Conservation (phyloP, 2,329 filamentous ascomycete genomes). For the Claviceps maximensis region DNA sequence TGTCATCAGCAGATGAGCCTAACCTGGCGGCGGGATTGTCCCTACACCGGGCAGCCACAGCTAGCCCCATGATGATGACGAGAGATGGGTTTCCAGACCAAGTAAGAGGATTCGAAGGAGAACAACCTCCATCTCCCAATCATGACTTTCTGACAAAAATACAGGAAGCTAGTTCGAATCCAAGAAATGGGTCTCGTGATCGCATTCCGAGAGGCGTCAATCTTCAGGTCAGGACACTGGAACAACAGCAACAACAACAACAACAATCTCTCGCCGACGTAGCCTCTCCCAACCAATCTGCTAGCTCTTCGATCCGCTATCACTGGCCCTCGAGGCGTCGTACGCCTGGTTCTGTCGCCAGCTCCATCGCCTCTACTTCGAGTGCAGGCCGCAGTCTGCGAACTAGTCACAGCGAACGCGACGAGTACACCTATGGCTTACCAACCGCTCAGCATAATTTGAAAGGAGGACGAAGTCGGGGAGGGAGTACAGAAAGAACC, state of each 20-base stretch:
- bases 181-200: slow-evolving; percentile 59
- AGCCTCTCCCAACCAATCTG: slow-evolving; percentile 44
- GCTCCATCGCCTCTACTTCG: slow-evolving; percentile 43
- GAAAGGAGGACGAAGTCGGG: slow-evolving; percentile 40
- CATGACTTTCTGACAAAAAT: slow-evolving; percentile 50
- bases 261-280: slow-evolving; percentile 36
- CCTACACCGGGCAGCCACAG: slow-evolving; percentile 52
- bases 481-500: slow-evolving; percentile 35
- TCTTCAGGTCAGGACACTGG: slow-evolving; percentile 50
- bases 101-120: slow-evolving; percentile 17
- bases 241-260: too few species aligned
- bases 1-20: slow-evolving; percentile 27
- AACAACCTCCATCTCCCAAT: slow-evolving; percentile 47
- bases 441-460: slow-evolving; percentile 60
- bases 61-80: slow-evolving; percentile 54
- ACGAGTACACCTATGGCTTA: slow-evolving; percentile 77
- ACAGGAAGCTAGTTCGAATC: slow-evolving; percentile 40
- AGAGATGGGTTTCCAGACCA: slow-evolving; percentile 29
- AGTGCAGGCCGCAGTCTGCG: slow-evolving; percentile 38
- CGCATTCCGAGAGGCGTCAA: slow-evolving; percentile 60
- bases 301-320: slow-evolving; percentile 37
- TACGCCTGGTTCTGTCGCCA: slow-evolving; percentile 41
- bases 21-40: slow-evolving; percentile 30
- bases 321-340: slow-evolving; percentile 42
- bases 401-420: slow-evolving; percentile 47